phyloP scores from a whole-genome alignment of 2,329 filamentous ascomycete species.

The Fusarium sp. region DNA sequence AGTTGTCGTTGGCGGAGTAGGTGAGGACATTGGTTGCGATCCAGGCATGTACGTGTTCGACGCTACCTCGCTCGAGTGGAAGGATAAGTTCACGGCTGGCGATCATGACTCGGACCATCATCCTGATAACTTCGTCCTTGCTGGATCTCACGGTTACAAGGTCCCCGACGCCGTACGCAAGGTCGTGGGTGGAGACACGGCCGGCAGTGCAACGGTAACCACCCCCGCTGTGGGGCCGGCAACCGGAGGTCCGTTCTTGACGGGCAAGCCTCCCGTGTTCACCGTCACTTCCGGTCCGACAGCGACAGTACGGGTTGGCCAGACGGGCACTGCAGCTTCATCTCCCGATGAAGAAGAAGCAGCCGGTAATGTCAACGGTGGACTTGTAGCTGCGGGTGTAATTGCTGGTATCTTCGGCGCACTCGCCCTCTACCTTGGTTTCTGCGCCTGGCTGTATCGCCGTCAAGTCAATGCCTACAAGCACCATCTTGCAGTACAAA shows the following conservation, averaged over 20 bases:
- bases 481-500: conserved; percentile 74
- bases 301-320: conserved; percentile 55
- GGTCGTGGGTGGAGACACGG: conserved; percentile 63
- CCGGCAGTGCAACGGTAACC: conserved; percentile 66
- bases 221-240: conserved; percentile 64
- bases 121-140: conserved; percentile 59
- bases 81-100: conserved; percentile 71
- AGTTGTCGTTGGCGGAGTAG: conserved; percentile 73
- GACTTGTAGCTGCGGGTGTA: conserved; percentile 63
- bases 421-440: conserved; percentile 73
- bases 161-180: conserved; percentile 65
- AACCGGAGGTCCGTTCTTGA: conserved; percentile 77
- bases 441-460: conserved; percentile 80
- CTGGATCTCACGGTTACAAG: conserved; percentile 63
- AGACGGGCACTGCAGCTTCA: conserved; percentile 48
- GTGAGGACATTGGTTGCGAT: conserved; percentile 64
- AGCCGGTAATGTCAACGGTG: conserved; percentile 49
- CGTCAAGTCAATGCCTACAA: conserved; percentile 78
- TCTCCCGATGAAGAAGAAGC: conserved; percentile 8
- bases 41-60: conserved; percentile 77
- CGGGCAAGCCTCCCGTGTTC: conserved; percentile 76
- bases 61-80: conserved; percentile 69
- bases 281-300: conserved; percentile 69
- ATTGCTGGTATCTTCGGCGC: conserved; percentile 75
- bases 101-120: conserved; percentile 69